Conservation (phyloP, 2,329 filamentous ascomycete genomes). For the Xenoacremonium recifei region DNA sequence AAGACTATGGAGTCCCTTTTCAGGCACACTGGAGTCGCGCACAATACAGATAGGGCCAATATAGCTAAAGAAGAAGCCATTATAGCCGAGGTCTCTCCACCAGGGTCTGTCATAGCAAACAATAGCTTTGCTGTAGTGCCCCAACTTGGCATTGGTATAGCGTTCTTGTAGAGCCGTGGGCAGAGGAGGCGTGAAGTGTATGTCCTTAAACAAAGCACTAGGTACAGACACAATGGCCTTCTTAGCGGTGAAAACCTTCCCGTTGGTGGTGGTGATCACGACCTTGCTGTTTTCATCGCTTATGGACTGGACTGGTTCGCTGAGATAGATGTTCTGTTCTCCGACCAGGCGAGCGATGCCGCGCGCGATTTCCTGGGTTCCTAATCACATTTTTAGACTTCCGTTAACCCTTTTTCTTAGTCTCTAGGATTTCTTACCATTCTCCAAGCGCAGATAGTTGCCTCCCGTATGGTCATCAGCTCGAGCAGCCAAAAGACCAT, state of each 20-base stretch:
- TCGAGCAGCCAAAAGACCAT: constrained; percentile 32
- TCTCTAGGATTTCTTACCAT: constrained; percentile 10
- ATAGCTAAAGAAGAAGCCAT: constrained; percentile 39
- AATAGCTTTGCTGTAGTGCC: constrained; percentile 45
- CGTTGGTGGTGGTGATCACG: constrained; percentile 18
- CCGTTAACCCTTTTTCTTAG: not conserved
- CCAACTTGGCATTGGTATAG: constrained; percentile 34
- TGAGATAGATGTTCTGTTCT: constrained; percentile 14
- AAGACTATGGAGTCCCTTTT: constrained; percentile 28
- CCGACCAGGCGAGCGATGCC: constrained; percentile 27
- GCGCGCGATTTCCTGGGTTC: constrained; percentile 24
- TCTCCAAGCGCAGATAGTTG: constrained; percentile 32
- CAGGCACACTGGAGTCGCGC: constrained; percentile 39
- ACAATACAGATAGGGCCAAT: constrained; percentile 38
- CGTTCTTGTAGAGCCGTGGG: constrained; percentile 34
- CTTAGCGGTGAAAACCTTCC: constrained; percentile 28
- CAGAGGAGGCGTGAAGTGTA: constrained; percentile 46
- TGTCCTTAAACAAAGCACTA: constrained; percentile 43
- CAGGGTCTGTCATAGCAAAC: constrained; percentile 31
- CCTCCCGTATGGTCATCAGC: constrained; percentile 35
- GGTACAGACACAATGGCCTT: constrained; percentile 49
- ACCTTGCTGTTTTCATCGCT: constrained; percentile 15
- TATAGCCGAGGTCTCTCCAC: constrained; percentile 34
- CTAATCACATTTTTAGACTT: constrained; percentile 11
- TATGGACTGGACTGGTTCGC: constrained; percentile 22